phyloP scores from a whole-genome alignment of 2,329 filamentous ascomycete genomes.

The Colletotrichum endophyticum region DNA sequence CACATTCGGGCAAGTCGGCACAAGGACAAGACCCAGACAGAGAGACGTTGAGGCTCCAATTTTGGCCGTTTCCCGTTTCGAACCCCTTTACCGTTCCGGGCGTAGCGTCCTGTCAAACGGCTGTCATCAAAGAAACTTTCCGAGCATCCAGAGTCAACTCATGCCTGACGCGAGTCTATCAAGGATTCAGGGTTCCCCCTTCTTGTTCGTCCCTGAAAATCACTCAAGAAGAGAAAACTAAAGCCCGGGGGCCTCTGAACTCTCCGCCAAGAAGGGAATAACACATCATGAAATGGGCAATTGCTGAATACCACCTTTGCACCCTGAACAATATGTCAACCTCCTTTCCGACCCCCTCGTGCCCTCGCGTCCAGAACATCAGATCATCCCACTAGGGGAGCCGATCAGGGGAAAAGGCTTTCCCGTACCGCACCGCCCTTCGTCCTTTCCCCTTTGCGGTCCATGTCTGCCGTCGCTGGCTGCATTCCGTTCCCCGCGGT shows the following conservation, averaged over 20 bases:
- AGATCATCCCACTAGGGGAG: not conserved
- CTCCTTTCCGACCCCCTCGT: not conserved
- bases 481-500: not conserved
- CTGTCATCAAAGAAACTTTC: not conserved
- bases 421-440: not conserved
- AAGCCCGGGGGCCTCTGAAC: not conserved
- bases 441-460: not conserved
- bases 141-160: not conserved
- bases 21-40: not conserved
- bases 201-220: not conserved
- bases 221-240: not conserved
- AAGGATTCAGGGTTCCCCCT: not conserved
- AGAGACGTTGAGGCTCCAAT: not conserved
- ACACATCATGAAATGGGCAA: not conserved
- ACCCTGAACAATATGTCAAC: not conserved
- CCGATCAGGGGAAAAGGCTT: not conserved
- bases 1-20: not conserved
- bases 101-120: constrained; percentile 8
- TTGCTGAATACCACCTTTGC: not conserved
- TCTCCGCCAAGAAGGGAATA: not conserved
- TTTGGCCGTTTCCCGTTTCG: not conserved
- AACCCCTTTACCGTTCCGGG: not conserved
- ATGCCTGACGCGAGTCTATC: not conserved
- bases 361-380: not conserved
- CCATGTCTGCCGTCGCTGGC: not conserved